These are phyloP conservation scores for Kregervanrija delftensis DNA, from an alignment of 805 yeast species.

Conservation along the genomic window DNA sequence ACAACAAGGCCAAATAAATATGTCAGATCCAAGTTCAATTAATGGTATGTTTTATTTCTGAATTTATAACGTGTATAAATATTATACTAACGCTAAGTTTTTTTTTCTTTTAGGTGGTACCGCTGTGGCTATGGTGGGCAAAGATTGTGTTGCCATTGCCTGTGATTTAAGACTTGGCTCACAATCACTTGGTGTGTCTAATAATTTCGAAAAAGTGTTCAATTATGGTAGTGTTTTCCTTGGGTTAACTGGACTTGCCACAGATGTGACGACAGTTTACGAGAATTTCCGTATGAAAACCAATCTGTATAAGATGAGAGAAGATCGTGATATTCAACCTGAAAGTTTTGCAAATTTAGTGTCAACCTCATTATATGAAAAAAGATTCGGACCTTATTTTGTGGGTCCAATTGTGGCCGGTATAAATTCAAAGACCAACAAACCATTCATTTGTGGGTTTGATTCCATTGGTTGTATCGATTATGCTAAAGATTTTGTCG, in stretches of 20 bases:
- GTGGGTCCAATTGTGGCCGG: slow-evolving; percentile 98
- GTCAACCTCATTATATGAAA: slow-evolving; percentile 82
- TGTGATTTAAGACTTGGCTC: slow-evolving; percentile 90
- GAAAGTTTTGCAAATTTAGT: slow-evolving; percentile 89
- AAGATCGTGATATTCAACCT: slow-evolving; percentile 90
- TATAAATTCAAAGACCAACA: slow-evolving; percentile 67
- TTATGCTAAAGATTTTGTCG: slow-evolving; percentile 89
- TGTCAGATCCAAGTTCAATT: slow-evolving; percentile 77
- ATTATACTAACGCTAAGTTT: background rate
- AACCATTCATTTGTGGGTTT: slow-evolving; percentile 92
- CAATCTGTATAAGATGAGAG: slow-evolving; percentile 82
- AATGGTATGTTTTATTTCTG: slow-evolving; percentile 42
- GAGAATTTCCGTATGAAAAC: slow-evolving; percentile 80
- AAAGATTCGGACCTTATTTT: slow-evolving; percentile 93
- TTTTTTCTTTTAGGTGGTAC: slow-evolving; percentile 60
- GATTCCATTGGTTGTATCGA: slow-evolving; percentile 97
- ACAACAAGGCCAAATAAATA: slow-evolving; percentile 13
- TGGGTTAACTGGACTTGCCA: slow-evolving; percentile 92
- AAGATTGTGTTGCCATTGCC: slow-evolving; percentile 97
- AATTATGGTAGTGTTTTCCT: slow-evolving; percentile 78
- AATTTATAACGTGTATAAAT: background rate
- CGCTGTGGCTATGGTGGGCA: slow-evolving; percentile 98
- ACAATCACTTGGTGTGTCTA: slow-evolving; percentile 87
- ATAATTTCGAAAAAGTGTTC: slow-evolving; percentile 89
- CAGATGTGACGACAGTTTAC: slow-evolving; percentile 83